Percentiles rank a stretch among this genome's conserved stretches.
Conservation (phyloP, 805 yeast species). For the Candida silvatica region DNA sequence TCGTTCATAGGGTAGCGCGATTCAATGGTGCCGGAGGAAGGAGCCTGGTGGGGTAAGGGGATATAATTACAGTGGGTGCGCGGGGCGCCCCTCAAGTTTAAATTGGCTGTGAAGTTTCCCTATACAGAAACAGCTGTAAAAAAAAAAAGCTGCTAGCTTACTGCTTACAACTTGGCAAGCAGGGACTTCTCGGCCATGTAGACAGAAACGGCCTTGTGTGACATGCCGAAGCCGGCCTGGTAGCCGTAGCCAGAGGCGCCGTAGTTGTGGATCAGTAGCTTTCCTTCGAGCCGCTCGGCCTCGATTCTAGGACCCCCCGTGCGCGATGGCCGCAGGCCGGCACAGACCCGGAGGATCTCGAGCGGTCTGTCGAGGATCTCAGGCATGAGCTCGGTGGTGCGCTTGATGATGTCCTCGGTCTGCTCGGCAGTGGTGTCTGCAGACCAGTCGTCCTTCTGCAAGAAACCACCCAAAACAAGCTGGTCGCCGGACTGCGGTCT, state of each 20-base stretch:
- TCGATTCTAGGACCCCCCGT: conserved; percentile 72
- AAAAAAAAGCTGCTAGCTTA: too few species aligned
- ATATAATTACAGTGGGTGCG: too few species aligned
- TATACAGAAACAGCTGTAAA: too few species aligned
- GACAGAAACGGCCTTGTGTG: conserved; percentile 35
- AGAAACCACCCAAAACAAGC: conserved; percentile 67
- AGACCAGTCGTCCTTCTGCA: conserved; percentile 56
- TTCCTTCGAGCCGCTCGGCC: conserved; percentile 34
- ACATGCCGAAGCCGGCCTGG: conserved; percentile 61
- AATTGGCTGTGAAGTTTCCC: too few species aligned
- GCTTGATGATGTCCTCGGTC: conserved; percentile 49
- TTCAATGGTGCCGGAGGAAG: too few species aligned
- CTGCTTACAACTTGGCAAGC: conserved; percentile 5
- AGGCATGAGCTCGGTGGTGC: conserved; percentile 48
- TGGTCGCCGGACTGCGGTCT: conserved; percentile 61
- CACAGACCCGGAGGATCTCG: conserved; percentile 54
- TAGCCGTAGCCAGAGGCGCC: conserved; percentile 65
- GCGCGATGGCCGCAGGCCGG: conserved; percentile 73
- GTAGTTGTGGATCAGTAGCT: conserved; percentile 54
- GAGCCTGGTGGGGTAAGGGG: too few species aligned
- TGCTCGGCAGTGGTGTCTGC: conserved; percentile 49
- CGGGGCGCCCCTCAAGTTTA: too few species aligned
- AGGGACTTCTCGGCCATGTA: conserved; percentile 7
- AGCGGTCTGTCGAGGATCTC: conserved; percentile 33
- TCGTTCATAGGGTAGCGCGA: conserved; percentile 7